Conservation (phyloP, 2,329 filamentous ascomycete species). For the Calonectria pseudoturangicola region DNA sequence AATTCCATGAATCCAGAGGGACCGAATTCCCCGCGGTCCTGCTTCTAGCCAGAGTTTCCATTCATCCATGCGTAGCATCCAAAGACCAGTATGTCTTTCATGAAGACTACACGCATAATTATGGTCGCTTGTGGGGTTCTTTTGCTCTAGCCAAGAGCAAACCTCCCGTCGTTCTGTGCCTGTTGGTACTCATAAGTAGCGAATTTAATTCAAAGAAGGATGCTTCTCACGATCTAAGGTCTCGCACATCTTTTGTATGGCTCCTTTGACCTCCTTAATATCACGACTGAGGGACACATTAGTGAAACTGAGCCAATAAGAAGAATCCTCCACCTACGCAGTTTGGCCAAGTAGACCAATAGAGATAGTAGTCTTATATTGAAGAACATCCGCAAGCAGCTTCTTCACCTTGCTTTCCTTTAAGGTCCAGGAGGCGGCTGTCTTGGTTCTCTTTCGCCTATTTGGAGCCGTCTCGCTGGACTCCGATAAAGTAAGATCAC, state of each 20-base stretch:
- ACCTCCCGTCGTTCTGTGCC: not conserved
- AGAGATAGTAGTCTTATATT: not conserved
- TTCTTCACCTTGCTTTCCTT: not conserved
- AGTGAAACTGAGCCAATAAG: not conserved
- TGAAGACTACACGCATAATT: not conserved
- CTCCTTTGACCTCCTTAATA: not conserved
- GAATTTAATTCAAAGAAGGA: not conserved
- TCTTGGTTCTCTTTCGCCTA: not conserved
- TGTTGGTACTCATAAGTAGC: not conserved
- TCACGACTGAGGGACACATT: not conserved
- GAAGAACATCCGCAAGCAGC: not conserved
- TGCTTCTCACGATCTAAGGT: not conserved
- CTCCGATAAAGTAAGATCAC: not conserved
- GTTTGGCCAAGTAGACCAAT: not conserved
- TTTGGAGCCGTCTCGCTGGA: not conserved
- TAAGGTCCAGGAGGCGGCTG: not conserved
- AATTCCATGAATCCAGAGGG: conserved; percentile 29
- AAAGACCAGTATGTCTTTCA: not conserved
- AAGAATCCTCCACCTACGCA: not conserved
- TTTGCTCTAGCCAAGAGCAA: not conserved
- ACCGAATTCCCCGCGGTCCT: not conserved
- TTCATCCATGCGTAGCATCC: conserved; percentile 9
- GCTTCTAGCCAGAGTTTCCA: conserved; percentile 7
- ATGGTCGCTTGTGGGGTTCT: not conserved
- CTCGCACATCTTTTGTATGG: not conserved